Base-by-base conservation (phyloP, 805 yeast genomes). In the Zygoascus flipseniorum region DNA sequence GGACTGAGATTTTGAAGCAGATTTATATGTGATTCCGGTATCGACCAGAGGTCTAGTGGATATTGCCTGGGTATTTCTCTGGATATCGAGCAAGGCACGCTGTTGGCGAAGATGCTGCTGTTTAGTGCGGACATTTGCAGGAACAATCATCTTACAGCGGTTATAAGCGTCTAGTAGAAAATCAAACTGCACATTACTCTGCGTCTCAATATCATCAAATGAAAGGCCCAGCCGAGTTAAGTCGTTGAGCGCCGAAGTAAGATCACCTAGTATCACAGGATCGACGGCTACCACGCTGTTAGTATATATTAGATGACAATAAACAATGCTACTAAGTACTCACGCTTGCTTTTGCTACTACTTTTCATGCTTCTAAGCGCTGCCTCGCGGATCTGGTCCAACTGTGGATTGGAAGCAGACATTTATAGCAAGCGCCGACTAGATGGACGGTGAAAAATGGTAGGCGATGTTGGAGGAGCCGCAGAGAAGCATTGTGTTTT, bases 171-270 rank as follows among this genome's bases (percentile, higher is more conserved):
- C 46, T 3, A 45, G 28, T 32, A 55, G 54, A 43, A 60, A 58
- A 8, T 32, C 35, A 5, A 55, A 50, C 19, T 53, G 35, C 11
- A 49, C 58, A 13, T 51, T 51, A 51, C 55, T 51, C 53, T 50
- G 59, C 32, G 49, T 46, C 13, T 51, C 47, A n/a, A 65, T 65
- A 28, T 65, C 65, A n/a, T 56, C 53, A 51, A 62, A 61, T 19
- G 53, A 43, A 37, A 60, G 56, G 8, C 69, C 70, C 16, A 66
- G 59, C 5, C 57, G 53, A 18, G 56, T 47, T 32, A 66, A 53
- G 20, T 58, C 58, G 14, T 39, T 35, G 16, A 60, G 48, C 8
- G 68, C 66, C 11, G 45, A 13, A 9, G 32, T 8, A 31, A 46
- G 41, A 2, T 32, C 41, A n/a, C 8, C 8, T n/a, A 35, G 8